A percentile compares a stretch with the other conserved stretches of the same genome.
Conservation (phyloP, 1,284 basidiomycete genomes). For the Mrakiaceae sp. region DNA sequence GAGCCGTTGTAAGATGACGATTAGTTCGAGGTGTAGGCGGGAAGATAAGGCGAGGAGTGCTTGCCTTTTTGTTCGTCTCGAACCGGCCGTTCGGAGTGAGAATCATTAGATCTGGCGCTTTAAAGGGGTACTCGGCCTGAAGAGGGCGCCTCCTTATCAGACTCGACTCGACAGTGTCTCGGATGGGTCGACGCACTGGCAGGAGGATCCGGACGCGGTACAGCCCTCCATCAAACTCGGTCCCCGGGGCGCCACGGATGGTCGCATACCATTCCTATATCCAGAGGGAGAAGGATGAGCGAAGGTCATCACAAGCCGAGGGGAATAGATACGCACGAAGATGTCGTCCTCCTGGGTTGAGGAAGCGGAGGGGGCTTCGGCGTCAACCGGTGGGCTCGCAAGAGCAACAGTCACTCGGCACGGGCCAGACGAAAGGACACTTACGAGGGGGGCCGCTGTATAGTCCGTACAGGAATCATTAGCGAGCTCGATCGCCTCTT, state of each 20-base stretch:
- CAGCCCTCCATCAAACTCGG: conserved; percentile 72
- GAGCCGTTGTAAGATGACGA: too few relatives aligned
- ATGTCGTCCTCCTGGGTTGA: conserved; percentile 54
- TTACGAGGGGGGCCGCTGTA: conserved; percentile 68
- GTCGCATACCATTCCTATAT: conserved; percentile 93
- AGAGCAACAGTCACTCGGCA: conserved; percentile 9
- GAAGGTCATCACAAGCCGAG: conserved; percentile 4
- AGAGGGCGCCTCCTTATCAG: background rate
- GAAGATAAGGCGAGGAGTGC: conserved; percentile 23
- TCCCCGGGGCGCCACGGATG: conserved; percentile 70
- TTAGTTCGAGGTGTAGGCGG: background rate
- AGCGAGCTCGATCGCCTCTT: conserved; percentile 80
- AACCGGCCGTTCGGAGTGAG: conserved; percentile 92
- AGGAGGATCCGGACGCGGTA: conserved; percentile 88
- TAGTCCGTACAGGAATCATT: conserved; percentile 73
- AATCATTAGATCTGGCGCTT: conserved; percentile 85
- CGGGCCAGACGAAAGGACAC: conserved; percentile 24
- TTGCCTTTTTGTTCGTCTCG: conserved; percentile 86
- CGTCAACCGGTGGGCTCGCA: conserved; percentile 9
- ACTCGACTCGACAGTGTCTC: conserved; percentile 10
- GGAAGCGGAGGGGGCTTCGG: conserved; percentile 19
- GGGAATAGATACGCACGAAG: conserved; percentile 48
- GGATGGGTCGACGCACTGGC: conserved; percentile 49
- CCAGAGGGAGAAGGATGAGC: conserved; percentile 27
- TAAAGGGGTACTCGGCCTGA: conserved; percentile 61